Percentiles rank a stretch among this genome's conserved stretches.
phyloP scores from a whole-genome alignment of 2,329 filamentous ascomycete genomes.

The Colletotrichum phormii region DNA sequence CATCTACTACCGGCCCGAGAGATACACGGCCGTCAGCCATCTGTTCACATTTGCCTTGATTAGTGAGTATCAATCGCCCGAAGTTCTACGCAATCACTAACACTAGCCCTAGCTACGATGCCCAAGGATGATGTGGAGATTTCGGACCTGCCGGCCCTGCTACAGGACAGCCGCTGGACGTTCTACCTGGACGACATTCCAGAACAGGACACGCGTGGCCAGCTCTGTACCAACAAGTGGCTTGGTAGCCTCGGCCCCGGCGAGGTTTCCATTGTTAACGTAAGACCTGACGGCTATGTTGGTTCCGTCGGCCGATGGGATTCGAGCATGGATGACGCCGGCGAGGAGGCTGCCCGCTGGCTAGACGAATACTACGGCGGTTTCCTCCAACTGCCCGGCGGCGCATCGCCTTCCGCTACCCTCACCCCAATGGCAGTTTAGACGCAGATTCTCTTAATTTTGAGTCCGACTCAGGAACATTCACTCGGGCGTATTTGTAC shows the following conservation, averaged over 20 bases:
- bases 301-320: slow-evolving; percentile 71
- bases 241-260: slow-evolving; percentile 66
- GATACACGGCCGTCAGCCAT: slow-evolving; percentile 76
- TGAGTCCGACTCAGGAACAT: slow-evolving; percentile 11
- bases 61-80: slow-evolving; percentile 58
- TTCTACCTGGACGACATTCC: slow-evolving; percentile 77
- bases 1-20: slow-evolving; percentile 73
- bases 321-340: slow-evolving; percentile 61
- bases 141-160: slow-evolving; percentile 68
- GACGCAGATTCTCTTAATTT: background rate
- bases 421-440: slow-evolving; percentile 31
- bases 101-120: slow-evolving; percentile 60
- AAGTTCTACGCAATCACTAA: slow-evolving; percentile 11
- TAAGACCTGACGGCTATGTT: slow-evolving; percentile 80
- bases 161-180: slow-evolving; percentile 77
- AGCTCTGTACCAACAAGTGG: slow-evolving; percentile 76
- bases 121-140: slow-evolving; percentile 74
- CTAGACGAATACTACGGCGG: slow-evolving; percentile 65
- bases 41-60: slow-evolving; percentile 78
- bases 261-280: slow-evolving; percentile 74
- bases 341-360: slow-evolving; percentile 64
- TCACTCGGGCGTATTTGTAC: slow-evolving; percentile 15
- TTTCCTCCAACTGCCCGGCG: slow-evolving; percentile 62
- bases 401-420: slow-evolving; percentile 26
- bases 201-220: slow-evolving; percentile 63